Evolutionary conservation across 208 protist species (phyloP).

Genomic region (Acanthamoeba rhysodes): DNA sequence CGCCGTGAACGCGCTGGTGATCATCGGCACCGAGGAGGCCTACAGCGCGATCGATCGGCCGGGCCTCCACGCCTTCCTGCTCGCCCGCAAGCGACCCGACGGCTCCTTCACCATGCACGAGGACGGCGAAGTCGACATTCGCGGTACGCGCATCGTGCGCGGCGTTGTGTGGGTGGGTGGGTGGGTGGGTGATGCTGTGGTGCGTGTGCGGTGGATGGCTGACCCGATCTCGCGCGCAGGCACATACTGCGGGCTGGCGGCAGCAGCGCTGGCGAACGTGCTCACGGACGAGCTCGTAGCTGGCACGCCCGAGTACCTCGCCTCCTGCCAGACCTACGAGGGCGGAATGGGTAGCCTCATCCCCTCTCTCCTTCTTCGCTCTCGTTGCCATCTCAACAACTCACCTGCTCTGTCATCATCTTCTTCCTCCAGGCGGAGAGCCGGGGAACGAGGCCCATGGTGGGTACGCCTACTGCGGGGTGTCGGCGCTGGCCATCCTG

Average conservation of each 20-base stretch:
- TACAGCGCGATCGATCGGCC: constrained; percentile 79
- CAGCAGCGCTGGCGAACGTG: constrained; percentile 81
- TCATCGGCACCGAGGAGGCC: constrained; percentile 84
- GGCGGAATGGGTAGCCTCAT: constrained; percentile 88
- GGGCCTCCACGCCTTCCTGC: constrained; percentile 80
- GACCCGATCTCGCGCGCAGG: neutral
- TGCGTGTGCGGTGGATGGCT: neutral
- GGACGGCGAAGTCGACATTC: constrained; percentile 90
- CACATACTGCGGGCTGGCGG: constrained; percentile 87
- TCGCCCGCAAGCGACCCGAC: constrained; percentile 79
- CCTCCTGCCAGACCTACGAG: constrained; percentile 91
- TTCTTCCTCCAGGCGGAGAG: neutral
- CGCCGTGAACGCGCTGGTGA: constrained; percentile 86
- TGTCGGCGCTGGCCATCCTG: constrained; percentile 87
- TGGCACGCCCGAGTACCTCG: constrained; percentile 82
- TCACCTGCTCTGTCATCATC: neutral
- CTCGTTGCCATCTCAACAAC: neutral
- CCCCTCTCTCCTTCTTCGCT: neutral
- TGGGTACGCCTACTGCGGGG: constrained; percentile 92
- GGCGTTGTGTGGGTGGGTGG: no score
- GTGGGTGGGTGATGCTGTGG: no score
- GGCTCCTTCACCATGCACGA: constrained; percentile 91
- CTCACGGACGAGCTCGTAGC: constrained; percentile 76
- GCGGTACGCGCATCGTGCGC: constrained; percentile 3
- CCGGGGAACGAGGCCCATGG: constrained; percentile 92